Conservation (phyloP, 148 eudicot species). For the Vaccinium macrocarpon region DNA sequence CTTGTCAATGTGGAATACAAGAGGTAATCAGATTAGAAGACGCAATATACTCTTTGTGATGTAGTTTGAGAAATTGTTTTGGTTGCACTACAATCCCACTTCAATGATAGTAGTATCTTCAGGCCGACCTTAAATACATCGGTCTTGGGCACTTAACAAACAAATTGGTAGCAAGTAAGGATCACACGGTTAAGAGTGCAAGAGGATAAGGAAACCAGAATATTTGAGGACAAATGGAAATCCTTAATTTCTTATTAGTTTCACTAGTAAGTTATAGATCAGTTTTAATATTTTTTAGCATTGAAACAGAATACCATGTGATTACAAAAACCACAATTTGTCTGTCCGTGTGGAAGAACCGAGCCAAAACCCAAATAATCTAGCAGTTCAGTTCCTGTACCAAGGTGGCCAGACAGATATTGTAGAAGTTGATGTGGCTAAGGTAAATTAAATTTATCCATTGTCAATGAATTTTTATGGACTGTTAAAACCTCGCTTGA, state of each 20-base stretch:
- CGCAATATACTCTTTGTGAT: background rate
- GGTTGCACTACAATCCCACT: background rate
- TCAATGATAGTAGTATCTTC: too few relatives aligned
- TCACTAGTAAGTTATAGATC: background rate
- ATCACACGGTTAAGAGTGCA: background rate
- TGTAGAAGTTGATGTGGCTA: slow-evolving; percentile 53
- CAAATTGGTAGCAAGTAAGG: background rate
- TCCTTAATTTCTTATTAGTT: background rate
- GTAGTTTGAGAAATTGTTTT: background rate
- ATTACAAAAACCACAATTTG: slow-evolving; percentile 57
- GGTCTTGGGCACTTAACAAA: background rate
- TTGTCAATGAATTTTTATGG: background rate
- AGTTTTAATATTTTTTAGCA: background rate
- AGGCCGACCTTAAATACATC: too few relatives aligned
- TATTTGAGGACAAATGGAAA: background rate
- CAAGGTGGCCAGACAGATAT: slow-evolving; percentile 97
- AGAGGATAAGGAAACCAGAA: background rate
- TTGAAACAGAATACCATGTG: slow-evolving; percentile 69
- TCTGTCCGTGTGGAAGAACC: slow-evolving; percentile 67
- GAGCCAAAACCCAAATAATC: slow-evolving; percentile 58
- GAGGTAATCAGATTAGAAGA: slow-evolving; percentile 36
- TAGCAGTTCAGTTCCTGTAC: slow-evolving; percentile 65
- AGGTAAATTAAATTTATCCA: slow-evolving; percentile 31
- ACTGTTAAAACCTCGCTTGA: background rate
- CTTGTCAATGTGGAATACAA: slow-evolving; percentile 43